Evolutionary conservation across 1,139 yeast species (phyloP).

Genomic region (Blastobotrys illinoisensis): DNA sequence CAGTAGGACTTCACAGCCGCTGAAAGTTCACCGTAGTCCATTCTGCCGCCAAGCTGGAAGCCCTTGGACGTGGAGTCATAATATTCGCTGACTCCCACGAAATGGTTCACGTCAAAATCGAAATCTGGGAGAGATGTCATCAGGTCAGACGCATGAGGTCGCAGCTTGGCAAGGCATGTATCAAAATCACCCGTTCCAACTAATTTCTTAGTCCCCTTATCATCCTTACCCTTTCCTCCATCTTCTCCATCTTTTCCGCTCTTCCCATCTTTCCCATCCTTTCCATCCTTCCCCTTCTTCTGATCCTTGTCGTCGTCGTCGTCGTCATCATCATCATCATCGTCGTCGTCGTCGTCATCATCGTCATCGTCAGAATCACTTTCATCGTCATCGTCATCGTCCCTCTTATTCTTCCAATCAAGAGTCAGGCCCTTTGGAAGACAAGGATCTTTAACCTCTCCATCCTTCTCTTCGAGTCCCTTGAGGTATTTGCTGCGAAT

Average conservation of each 20-base stretch:
- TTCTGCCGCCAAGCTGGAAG: constrained; percentile 36
- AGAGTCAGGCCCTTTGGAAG: constrained; percentile 33
- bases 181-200: constrained; percentile 57
- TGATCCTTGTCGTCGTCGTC: constrained; percentile 13
- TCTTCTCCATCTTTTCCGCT: constrained; percentile 2
- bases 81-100: constrained; percentile 77
- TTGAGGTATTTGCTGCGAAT: constrained; percentile 51
- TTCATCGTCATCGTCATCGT: constrained; percentile 12
- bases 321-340: constrained; percentile 16
- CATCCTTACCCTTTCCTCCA: constrained; percentile 26
- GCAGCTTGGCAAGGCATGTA: constrained; percentile 48
- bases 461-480: constrained; percentile 16
- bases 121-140: constrained; percentile 45
- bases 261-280: constrained; percentile 11
- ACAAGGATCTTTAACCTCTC: constrained; percentile 41
- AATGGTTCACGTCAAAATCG: constrained; percentile 61
- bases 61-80: constrained; percentile 61
- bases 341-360: constrained; percentile 16
- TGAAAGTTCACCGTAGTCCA: constrained; percentile 38
- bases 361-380: constrained; percentile 13
- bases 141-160: constrained; percentile 38
- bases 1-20: constrained; percentile 46
- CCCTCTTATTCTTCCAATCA: constrained; percentile 10
- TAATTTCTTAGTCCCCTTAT: constrained; percentile 31
- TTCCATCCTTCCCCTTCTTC: constrained; percentile 5